Conservation (phyloP, 2,329 filamentous ascomycete species). For the Penicillium sclerotigenum region DNA sequence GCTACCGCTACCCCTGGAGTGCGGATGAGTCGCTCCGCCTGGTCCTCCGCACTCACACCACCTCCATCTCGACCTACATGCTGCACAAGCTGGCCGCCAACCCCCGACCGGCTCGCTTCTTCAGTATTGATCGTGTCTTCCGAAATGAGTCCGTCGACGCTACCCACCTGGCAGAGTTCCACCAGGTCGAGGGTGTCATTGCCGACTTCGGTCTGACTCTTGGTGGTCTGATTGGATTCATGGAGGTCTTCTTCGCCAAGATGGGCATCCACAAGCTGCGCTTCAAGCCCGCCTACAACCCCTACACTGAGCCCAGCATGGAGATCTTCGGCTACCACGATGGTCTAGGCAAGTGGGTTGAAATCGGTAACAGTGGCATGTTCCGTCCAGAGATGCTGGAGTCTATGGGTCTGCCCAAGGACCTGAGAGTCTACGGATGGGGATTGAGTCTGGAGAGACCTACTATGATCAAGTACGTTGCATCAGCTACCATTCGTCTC, state of each 20-base stretch:
- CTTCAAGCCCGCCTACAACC: constrained; percentile 97
- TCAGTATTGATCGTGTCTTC: constrained; percentile 98
- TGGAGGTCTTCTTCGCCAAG: constrained; percentile 93
- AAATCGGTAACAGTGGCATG: constrained; percentile 98
- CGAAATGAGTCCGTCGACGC: constrained; percentile 96
- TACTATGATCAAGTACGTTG: constrained; percentile 89
- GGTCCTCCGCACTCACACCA: constrained; percentile 94
- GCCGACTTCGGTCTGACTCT: constrained; percentile 92
- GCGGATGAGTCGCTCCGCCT: constrained; percentile 81
- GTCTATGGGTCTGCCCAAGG: constrained; percentile 86
- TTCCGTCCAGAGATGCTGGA: constrained; percentile 98
- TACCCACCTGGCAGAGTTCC: constrained; percentile 95
- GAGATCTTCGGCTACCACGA: constrained; percentile 97
- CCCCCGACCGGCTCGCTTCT: constrained; percentile 87
- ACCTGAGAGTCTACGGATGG: constrained; percentile 92
- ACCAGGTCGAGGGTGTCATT: constrained; percentile 98
- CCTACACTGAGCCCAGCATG: constrained; percentile 93
- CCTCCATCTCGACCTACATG: constrained; percentile 84
- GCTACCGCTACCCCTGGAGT: constrained; percentile 93
- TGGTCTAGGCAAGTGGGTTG: constrained; percentile 84
- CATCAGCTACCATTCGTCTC: constrained; percentile 7
- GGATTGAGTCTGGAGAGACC: constrained; percentile 88
- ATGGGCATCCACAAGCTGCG: constrained; percentile 85
- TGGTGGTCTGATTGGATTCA: constrained; percentile 88
- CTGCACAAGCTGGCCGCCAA: constrained; percentile 82